Evolutionary conservation across 352 stramenopile species (phyloP).

Genomic region (Phytophthora foliorum): DNA sequence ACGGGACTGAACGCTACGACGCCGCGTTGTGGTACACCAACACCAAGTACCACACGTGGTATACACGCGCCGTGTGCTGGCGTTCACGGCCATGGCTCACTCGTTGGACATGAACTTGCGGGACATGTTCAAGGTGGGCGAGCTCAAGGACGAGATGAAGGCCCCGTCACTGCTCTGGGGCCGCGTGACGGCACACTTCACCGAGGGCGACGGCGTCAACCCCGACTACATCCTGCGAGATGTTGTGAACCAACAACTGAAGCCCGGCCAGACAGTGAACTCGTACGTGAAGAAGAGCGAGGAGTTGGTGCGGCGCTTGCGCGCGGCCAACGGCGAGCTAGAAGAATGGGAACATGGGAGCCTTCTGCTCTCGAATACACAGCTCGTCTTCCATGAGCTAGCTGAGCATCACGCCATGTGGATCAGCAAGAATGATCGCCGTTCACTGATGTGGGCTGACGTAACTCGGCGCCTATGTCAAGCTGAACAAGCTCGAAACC

Average conservation of each 20-base stretch:
- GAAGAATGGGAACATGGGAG: constrained; percentile 3
- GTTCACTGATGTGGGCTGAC: background rate
- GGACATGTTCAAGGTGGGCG: background rate
- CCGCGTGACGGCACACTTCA: background rate
- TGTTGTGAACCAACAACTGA: background rate
- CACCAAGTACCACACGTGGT: background rate
- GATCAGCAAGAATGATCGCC: background rate
- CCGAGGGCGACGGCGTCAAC: background rate
- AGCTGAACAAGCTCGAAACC: background rate
- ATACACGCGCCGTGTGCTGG: background rate
- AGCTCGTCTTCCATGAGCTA: background rate
- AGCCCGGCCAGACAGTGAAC: background rate
- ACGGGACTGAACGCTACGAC: background rate
- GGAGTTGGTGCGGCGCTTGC: background rate
- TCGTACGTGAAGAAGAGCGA: background rate
- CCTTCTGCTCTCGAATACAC: background rate
- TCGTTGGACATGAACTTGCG: background rate
- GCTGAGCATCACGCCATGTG: background rate
- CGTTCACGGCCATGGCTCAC: background rate
- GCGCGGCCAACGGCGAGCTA: background rate
- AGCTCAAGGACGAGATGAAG: background rate
- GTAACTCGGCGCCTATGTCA: background rate
- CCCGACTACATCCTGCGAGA: background rate
- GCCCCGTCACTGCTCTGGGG: background rate
- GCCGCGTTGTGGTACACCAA: too few species aligned